These are phyloP conservation scores for Psilocybe sp. DNA, from an alignment of 768 basidiomycete genomes.

Conservation along the genomic window DNA sequence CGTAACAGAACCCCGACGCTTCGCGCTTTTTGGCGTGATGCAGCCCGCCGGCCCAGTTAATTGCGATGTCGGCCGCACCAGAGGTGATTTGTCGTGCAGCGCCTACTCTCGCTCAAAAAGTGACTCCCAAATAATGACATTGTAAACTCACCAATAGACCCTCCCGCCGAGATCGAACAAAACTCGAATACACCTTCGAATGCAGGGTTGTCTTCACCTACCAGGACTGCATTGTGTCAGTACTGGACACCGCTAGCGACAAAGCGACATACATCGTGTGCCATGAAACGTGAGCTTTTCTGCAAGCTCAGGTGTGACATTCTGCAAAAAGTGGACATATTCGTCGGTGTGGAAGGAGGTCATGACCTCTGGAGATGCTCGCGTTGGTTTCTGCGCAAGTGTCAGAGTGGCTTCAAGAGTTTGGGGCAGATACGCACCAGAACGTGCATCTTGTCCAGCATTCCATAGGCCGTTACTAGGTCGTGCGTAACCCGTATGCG, in stretches of 20 bases:
- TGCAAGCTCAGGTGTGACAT: slow-evolving; percentile 88
- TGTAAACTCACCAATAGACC: slow-evolving; percentile 70
- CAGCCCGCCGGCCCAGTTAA: slow-evolving; percentile 98
- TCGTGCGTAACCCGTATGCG: slow-evolving; percentile 94
- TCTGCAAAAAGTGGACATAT: slow-evolving; percentile 88
- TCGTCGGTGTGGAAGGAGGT: slow-evolving; percentile 97
- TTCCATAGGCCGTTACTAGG: slow-evolving; percentile 86
- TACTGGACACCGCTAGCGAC: neutral
- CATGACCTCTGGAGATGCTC: slow-evolving; percentile 74
- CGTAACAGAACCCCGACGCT: slow-evolving; percentile 97
- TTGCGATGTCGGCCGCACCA: slow-evolving; percentile 86
- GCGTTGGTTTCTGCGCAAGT: slow-evolving; percentile 58
- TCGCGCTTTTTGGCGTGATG: slow-evolving; percentile 99
- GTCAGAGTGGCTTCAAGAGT: too few species aligned
- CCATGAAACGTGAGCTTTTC: slow-evolving; percentile 83
- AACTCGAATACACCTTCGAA: slow-evolving; percentile 97
- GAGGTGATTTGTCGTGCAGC: slow-evolving; percentile 79
- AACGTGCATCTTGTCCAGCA: slow-evolving; percentile 91
- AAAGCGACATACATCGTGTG: slow-evolving; percentile 65
- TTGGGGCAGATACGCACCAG: slow-evolving; percentile 72
- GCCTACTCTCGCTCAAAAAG: slow-evolving; percentile 69
- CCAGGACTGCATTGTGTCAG: slow-evolving; percentile 52
- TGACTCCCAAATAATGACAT: neutral
- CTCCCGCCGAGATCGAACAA: slow-evolving; percentile 92
- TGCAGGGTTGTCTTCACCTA: slow-evolving; percentile 93